Base-by-base conservation (phyloP, 352 stramenopile genomes). In the Peronosclerospora sorghi region DNA sequence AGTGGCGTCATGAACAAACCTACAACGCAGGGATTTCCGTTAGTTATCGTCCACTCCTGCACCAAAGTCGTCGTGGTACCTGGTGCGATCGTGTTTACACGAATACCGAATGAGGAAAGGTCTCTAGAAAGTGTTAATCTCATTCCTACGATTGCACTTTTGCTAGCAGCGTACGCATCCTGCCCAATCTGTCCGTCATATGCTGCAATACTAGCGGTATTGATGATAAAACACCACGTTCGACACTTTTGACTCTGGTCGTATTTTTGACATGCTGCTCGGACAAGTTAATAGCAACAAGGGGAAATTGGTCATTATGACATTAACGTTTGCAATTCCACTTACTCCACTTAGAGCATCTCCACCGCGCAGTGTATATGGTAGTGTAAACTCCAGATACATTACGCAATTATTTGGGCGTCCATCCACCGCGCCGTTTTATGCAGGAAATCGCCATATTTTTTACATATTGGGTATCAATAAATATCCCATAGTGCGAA, bases 131-230 rank as follows among this genome's bases (percentile, higher is more conserved):
- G 76, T 8, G 95, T 95, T 13, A 99, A 68, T 41, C 95, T 99
- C 90, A 99, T 97, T 39, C 83, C 79, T 23, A 97, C 87, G 43
- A 98, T 94, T 1, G 87, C 95, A 7, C 79, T 93, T 67, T 99
- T 99, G 57, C 82, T 97, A 8, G 95, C 86, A 34, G 94, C 80
- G 63, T 99, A 99, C 7, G 96, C 96, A 17, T 81, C 89, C 73
- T 99, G 96, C 2, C 95, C 96, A 37, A 96, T 86, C 69, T 98
- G 92, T 26, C 96, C 96, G 15, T 99, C 95, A 59, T 95, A 98
- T 0, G 95, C 96, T 35, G 96, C 96, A 40, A 99, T 96, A 56
- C 83, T 97, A 9, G 95, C 94, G 8, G 96, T 99, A 70, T 98
- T 98, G 53, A 99, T 96, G 48, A 99, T 98, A n/a, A n/a, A 39